Evolutionary conservation across 1,139 yeast species (phyloP).

Genomic region (Pichia inconspicua): DNA sequence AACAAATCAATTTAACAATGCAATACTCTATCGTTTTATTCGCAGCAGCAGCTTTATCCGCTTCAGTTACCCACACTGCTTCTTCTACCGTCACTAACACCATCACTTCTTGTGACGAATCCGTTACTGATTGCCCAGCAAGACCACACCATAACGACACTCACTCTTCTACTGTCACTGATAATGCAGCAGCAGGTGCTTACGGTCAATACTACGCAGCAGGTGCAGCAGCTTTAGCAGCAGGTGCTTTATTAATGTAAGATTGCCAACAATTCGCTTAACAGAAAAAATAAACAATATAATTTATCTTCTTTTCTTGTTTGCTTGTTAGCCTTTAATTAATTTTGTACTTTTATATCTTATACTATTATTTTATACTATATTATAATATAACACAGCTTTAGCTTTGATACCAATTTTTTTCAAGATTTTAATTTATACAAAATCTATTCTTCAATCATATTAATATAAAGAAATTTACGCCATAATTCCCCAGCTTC

Average conservation of each 20-base stretch:
- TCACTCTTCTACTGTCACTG: conserved; percentile 11
- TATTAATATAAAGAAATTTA: conserved; percentile 72
- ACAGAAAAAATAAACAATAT: not conserved
- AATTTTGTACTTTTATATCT: conserved; percentile 1
- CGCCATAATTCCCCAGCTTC: conserved; percentile 90
- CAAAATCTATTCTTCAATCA: conserved; percentile 37
- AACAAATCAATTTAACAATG: conserved; percentile 9
- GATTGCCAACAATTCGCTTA: not conserved
- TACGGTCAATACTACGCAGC: conserved; percentile 22
- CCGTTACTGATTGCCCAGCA: conserved; percentile 12
- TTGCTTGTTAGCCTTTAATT: not conserved
- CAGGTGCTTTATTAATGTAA: conserved; percentile 25
- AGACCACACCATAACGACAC: conserved; percentile 1
- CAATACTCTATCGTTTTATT: conserved; percentile 15
- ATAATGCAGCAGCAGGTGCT: conserved; percentile 15
- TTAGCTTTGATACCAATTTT: not conserved
- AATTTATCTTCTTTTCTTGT: not conserved
- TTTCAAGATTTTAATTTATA: not conserved
- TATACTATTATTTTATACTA: not conserved
- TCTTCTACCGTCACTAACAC: conserved; percentile 12
- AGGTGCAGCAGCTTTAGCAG: conserved; percentile 25
- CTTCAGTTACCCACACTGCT: conserved; percentile 8
- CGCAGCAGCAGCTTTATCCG: conserved; percentile 15
- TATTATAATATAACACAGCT: not conserved
- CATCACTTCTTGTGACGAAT: conserved; percentile 12